Evolutionary conservation across 768 basidiomycete genomes (phyloP), one percentile per base, ranked within the genome.

Genomic region (Xerocomellus dryophilus): DNA sequence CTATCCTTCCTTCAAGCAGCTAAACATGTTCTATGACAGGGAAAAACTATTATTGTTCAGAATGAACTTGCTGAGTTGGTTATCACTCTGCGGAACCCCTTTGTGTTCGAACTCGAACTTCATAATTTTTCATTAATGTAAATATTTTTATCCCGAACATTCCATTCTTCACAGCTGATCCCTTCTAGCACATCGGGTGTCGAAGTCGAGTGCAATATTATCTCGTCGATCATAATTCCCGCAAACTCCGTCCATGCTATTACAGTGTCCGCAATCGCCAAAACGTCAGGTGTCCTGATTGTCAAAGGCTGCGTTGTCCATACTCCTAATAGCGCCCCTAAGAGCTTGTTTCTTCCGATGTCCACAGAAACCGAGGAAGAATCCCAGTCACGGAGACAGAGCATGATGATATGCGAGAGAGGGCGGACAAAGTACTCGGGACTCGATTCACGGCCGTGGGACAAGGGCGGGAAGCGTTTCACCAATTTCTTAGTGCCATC

Each of bases 21-120:
- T 50, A 54, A 53, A 36, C 21, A 17, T 43, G 20, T 23, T 35
- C 21, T 34, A 23, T 45, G 15, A 31, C 55, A 86, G 84, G 77
- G 74, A 7, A 80, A 83, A 74, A 74, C 80, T 0, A 63, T 88
- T 12, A 79, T 94, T 14, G 90, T 93, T 1, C 90, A 90, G 66
- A 86, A 86, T 60, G 97, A 98, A 68, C 70, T 73, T 4, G 73
- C 93, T 29, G 94, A 98, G 61, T 81, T 98, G 60, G 78, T 85
- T 8, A 75, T 98, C 42, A 86, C 87, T 20, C 71, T 99, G n/a
- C 83, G 84, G 52, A 99, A 99, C 69, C 92, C 93, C 2, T 96
- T 87, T 69, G 81, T 91, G 4, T 96, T 98, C 69, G 92, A 95
- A 56, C 76, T 99, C 12, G 93, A 98, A 57, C 71, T 98, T 17